A percentile compares a stretch with the other conserved stretches of the same genome.
phyloP scores from a whole-genome alignment of 345 rosid genomes.

The Carallia pectinifolia region DNA sequence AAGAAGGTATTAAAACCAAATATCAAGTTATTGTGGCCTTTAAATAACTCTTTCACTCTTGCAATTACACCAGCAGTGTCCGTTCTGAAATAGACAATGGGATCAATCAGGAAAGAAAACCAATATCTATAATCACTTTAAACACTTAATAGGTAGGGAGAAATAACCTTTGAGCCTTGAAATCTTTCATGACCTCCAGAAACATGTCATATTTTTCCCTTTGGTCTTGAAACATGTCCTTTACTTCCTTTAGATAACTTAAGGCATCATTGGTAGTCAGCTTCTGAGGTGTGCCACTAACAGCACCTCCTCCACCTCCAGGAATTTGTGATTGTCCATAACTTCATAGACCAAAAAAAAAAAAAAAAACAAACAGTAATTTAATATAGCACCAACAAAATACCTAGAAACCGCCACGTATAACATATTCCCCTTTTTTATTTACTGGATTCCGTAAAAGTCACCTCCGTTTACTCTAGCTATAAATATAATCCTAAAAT shows the following conservation, averaged over 20 bases:
- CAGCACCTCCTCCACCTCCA: slow-evolving; percentile 1
- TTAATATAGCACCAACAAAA: neutral
- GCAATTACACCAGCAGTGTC: slow-evolving; percentile 93
- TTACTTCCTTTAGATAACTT: slow-evolving; percentile 79
- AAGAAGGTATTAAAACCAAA: slow-evolving; percentile 92
- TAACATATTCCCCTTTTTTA: too few species aligned
- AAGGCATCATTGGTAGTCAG: slow-evolving; percentile 83
- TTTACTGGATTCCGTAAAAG: too few species aligned
- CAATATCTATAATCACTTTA: slow-evolving; percentile 6
- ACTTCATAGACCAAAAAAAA: slow-evolving; percentile 28
- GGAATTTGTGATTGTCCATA: slow-evolving; percentile 54
- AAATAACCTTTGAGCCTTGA: slow-evolving; percentile 80
- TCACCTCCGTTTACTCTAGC: neutral
- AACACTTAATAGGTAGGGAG: neutral
- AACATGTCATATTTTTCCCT: slow-evolving; percentile 83
- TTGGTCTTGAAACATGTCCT: slow-evolving; percentile 92
- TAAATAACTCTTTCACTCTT: slow-evolving; percentile 84
- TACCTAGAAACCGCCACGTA: neutral
- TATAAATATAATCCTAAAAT: neutral
- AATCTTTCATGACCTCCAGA: slow-evolving; percentile 96
- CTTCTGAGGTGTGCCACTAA: slow-evolving; percentile 41
- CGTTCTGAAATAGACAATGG: slow-evolving; percentile 49
- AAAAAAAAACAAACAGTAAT: neutral
- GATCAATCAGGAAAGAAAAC: slow-evolving; percentile 5
- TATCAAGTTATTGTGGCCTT: slow-evolving; percentile 87